These are phyloP conservation scores for Cladosporium velox DNA, from an alignment of 2,329 filamentous ascomycete species.

Conservation along the genomic window DNA sequence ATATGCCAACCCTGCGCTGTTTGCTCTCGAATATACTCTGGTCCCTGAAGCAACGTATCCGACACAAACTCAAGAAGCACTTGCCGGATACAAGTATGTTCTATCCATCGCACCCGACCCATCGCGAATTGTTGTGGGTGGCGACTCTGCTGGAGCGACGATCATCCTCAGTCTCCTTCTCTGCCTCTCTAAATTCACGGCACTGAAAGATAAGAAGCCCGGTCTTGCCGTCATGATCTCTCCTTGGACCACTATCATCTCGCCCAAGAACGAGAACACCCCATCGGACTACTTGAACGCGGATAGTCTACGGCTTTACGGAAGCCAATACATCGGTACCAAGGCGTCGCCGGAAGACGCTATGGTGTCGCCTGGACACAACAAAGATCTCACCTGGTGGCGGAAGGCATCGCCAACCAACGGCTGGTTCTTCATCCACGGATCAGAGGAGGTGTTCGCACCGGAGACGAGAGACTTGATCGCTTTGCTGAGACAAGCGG, in stretches of 20 bases:
- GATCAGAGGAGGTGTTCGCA: conserved; percentile 75
- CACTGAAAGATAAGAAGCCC: conserved; percentile 50
- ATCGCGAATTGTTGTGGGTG: conserved; percentile 68
- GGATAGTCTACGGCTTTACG: conserved; percentile 67
- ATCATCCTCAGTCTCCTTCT: conserved; percentile 73
- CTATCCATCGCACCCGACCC: conserved; percentile 60
- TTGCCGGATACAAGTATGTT: conserved; percentile 71
- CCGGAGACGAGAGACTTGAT: conserved; percentile 67
- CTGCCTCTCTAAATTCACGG: conserved; percentile 57
- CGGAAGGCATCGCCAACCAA: conserved; percentile 62
- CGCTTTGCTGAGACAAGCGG: conserved; percentile 55
- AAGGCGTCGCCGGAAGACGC: conserved; percentile 55
- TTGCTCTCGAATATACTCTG: conserved; percentile 77
- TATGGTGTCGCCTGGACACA: conserved; percentile 70
- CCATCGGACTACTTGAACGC: conserved; percentile 73
- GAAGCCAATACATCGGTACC: conserved; percentile 65
- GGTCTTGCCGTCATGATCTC: conserved; percentile 73
- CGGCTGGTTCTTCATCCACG: conserved; percentile 72
- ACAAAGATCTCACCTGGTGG: conserved; percentile 68
- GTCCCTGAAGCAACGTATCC: conserved; percentile 75
- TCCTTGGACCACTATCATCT: conserved; percentile 76
- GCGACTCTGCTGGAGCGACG: conserved; percentile 78
- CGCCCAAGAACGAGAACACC: conserved; percentile 66
- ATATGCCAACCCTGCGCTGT: conserved; percentile 74
- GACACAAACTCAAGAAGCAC: conserved; percentile 68